A percentile compares a stretch with the other conserved stretches of the same genome.
These are phyloP conservation scores for Zygoascus hellenicus DNA, from an alignment of 1,139 yeast genomes.

Conservation along the genomic window DNA sequence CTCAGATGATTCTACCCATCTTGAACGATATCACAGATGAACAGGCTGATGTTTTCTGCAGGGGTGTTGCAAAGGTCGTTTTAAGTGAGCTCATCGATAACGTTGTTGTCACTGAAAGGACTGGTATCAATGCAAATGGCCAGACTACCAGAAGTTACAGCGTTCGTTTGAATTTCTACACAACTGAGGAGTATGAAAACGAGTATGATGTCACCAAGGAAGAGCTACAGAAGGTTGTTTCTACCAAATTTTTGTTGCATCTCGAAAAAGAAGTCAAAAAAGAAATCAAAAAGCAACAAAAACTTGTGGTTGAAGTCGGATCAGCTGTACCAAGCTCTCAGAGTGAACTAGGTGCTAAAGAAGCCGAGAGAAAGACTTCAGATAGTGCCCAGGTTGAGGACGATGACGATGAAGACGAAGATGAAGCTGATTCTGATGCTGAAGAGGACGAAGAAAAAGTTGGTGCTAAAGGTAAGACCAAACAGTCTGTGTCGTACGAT, in stretches of 20 bases:
- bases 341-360: slow-evolving; percentile 19
- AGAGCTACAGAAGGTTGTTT: slow-evolving; percentile 67
- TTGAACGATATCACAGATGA: slow-evolving; percentile 71
- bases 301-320: slow-evolving; percentile 54
- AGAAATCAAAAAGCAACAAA: slow-evolving; percentile 79
- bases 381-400: slow-evolving; percentile 27
- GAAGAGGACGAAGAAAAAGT: slow-evolving; percentile 67
- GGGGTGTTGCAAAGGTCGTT: slow-evolving; percentile 76
- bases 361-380: slow-evolving; percentile 33
- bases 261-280: slow-evolving; percentile 70
- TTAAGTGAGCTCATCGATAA: slow-evolving; percentile 85
- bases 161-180: slow-evolving; percentile 69
- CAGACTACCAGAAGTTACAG: slow-evolving; percentile 64
- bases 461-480: slow-evolving; percentile 41
- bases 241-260: slow-evolving; percentile 56
- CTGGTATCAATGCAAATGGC: slow-evolving; percentile 55
- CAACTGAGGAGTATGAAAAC: slow-evolving; percentile 67
- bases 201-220: slow-evolving; percentile 85
- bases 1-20: slow-evolving; percentile 94
- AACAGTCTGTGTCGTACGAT: slow-evolving; percentile 88
- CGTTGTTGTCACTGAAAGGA: slow-evolving; percentile 75
- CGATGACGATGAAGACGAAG: slow-evolving; percentile 23
- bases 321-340: slow-evolving; percentile 43
- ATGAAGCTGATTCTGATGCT: slow-evolving; percentile 33
- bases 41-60: slow-evolving; percentile 90